Percentiles rank a stretch among this genome's conserved stretches.
Conservation (phyloP, 2,329 filamentous ascomycete genomes). For the Didymella arachidicola region DNA sequence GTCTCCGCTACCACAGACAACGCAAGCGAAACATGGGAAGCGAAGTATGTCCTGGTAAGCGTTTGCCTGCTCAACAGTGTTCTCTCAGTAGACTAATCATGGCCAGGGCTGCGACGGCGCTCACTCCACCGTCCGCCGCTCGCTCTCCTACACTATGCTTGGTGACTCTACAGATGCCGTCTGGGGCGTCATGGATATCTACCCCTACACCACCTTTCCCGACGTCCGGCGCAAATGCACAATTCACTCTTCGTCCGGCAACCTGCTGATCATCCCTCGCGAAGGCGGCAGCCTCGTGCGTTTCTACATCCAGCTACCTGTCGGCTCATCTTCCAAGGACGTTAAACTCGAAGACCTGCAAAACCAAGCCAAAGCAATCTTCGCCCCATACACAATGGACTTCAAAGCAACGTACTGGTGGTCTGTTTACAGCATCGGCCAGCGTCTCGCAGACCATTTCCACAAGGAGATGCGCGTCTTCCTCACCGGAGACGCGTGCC, state of each 20-base stretch:
- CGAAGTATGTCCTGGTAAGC: slow-evolving; percentile 51
- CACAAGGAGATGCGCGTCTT: slow-evolving; percentile 71
- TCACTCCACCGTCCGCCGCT: slow-evolving; percentile 61
- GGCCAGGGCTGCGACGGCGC: slow-evolving; percentile 60
- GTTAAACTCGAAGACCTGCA: slow-evolving; percentile 65
- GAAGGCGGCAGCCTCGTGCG: slow-evolving; percentile 64
- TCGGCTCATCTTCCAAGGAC: slow-evolving; percentile 58
- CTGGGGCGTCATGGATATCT: slow-evolving; percentile 65
- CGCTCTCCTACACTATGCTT: slow-evolving; percentile 64
- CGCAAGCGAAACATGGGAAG: slow-evolving; percentile 41
- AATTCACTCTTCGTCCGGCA: slow-evolving; percentile 57
- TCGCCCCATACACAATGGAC: slow-evolving; percentile 63
- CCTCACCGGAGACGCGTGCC: slow-evolving; percentile 72
- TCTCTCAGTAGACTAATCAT: neutral
- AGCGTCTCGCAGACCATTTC: slow-evolving; percentile 75
- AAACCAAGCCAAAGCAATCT: slow-evolving; percentile 59
- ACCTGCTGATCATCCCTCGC: slow-evolving; percentile 61
- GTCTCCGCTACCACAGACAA: slow-evolving; percentile 46
- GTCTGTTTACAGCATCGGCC: slow-evolving; percentile 74
- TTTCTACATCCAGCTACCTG: slow-evolving; percentile 68
- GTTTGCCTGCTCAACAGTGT: neutral
- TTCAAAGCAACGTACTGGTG: slow-evolving; percentile 72
- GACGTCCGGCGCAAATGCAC: slow-evolving; percentile 61
- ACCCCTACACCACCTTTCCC: slow-evolving; percentile 59
- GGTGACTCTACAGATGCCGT: slow-evolving; percentile 66